Evolutionary conservation across 371 early-diverging fungal genomes (phyloP), one percentile per base, ranked within the genome.

Genomic region (Mucor velutinosus): DNA sequence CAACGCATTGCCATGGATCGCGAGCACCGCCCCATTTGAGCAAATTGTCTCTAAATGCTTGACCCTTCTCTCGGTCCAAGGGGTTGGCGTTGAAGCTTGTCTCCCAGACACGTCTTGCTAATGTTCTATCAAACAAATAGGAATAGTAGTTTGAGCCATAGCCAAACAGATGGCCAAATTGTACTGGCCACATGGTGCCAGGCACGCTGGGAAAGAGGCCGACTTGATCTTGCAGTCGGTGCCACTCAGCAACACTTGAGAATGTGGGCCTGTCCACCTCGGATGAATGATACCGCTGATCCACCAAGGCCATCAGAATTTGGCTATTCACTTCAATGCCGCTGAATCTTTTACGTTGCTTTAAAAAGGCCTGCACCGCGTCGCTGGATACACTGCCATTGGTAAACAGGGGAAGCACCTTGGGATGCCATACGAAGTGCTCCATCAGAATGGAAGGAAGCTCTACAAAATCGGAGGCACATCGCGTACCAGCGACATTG

Each of bases 391-490:
- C 33, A 29, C 21, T 30, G 8, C 74, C 76, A 7, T 83, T 84
- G 0, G 90, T 91, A 75, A 96, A 89, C 0, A 87, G 71, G 10
- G 87, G 70, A 2, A 95, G 76, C 0, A 95, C 91, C 6, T 85
- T 71, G 4, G 94, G 93, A 25, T 89, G 87, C 17, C 88, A 83
- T 0, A 92, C 91, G 76, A 97, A 96, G 56, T 89, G 88, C 71
- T 99, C 98, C 93, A 96, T 93, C 57, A 99, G 76, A 56, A 95
- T 94, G 3, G 97, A 97, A 1, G 99, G 98, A 19, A 99, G 86
- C 75, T 99, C 99, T 0, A 96, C 97, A 84, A 97, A 97, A 78
- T 99, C 99, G 25, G 95, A 89, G 1, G 93, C 87, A 72, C 96
- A 96, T 27, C 99, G 89, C 4, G 99, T 98, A 39, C 91, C 97